Evolutionary conservation across 2,329 filamentous ascomycete species (phyloP).

Genomic region (Sarocladium kiliense): DNA sequence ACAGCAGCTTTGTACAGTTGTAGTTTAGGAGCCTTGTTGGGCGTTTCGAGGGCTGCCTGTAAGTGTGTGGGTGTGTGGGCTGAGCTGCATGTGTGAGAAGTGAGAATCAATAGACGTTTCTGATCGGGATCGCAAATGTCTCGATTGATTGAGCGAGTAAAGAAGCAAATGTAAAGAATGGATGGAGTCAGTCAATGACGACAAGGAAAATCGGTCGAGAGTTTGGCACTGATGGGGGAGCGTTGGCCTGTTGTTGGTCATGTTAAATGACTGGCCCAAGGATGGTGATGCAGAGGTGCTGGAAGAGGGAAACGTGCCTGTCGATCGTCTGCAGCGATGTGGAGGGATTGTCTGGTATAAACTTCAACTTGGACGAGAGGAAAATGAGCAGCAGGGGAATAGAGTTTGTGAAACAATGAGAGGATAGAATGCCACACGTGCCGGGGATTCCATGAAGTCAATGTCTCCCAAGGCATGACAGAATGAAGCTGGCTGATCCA

Average conservation of each 20-base stretch:
- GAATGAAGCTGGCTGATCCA: too few species aligned
- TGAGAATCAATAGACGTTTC: background rate
- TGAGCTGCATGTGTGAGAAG: background rate
- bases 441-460: background rate
- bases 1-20: background rate
- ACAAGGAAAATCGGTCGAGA: background rate
- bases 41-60: background rate
- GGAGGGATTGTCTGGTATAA: background rate
- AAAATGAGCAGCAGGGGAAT: background rate
- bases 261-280: constrained; percentile 7
- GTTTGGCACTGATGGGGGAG: too few species aligned
- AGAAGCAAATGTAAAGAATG: background rate
- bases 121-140: background rate
- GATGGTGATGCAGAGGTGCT: background rate
- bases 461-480: background rate
- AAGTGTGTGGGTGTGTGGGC: background rate
- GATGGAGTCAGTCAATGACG: background rate
- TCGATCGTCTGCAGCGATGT: background rate
- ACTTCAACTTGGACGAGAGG: background rate
- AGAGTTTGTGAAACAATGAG: background rate
- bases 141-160: background rate
- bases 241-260: background rate
- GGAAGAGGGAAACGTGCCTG: constrained; percentile 1
- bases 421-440: background rate
- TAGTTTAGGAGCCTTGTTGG: background rate